phyloP scores from a whole-genome alignment of 305 asterid genomes.

The Plantago lanceolata region DNA sequence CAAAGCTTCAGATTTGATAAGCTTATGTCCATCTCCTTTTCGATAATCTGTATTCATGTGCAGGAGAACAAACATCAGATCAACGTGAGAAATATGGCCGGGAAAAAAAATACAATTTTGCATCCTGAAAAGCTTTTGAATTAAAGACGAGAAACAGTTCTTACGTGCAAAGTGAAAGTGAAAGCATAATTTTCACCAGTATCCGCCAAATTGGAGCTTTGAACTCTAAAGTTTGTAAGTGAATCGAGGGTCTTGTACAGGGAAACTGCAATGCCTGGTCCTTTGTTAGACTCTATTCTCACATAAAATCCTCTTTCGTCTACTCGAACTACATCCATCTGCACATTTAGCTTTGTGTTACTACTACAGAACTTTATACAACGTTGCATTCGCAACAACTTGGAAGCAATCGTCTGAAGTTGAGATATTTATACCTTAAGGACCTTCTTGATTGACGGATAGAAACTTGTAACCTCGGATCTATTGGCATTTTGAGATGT shows the following conservation, averaged over 20 bases:
- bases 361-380: background rate
- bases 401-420: background rate
- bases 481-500: constrained; percentile 24
- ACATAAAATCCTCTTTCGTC: constrained; percentile 59
- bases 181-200: constrained; percentile 40
- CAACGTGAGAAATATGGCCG: background rate
- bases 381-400: background rate
- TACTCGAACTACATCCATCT: constrained; percentile 65
- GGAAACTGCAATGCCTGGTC: constrained; percentile 45
- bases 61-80: background rate
- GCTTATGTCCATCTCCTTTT: constrained; percentile 37
- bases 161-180: constrained; percentile 63
- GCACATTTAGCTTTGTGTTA: constrained; percentile 15
- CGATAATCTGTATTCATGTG: constrained; percentile 48
- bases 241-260: constrained; percentile 61
- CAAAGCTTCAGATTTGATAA: constrained; percentile 57
- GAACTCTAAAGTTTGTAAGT: constrained; percentile 40
- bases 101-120: background rate
- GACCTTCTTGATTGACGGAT: constrained; percentile 46
- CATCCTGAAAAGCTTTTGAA: background rate
- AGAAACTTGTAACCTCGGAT: constrained; percentile 18
- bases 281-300: constrained; percentile 46
- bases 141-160: constrained; percentile 6
- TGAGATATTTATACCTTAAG: constrained; percentile 37
- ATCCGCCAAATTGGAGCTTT: constrained; percentile 49